A percentile compares a stretch with the other conserved stretches of the same genome.
These are phyloP conservation scores for Ceratobasidium sp. DNA, from an alignment of 1,284 basidiomycete species.

Conservation along the genomic window DNA sequence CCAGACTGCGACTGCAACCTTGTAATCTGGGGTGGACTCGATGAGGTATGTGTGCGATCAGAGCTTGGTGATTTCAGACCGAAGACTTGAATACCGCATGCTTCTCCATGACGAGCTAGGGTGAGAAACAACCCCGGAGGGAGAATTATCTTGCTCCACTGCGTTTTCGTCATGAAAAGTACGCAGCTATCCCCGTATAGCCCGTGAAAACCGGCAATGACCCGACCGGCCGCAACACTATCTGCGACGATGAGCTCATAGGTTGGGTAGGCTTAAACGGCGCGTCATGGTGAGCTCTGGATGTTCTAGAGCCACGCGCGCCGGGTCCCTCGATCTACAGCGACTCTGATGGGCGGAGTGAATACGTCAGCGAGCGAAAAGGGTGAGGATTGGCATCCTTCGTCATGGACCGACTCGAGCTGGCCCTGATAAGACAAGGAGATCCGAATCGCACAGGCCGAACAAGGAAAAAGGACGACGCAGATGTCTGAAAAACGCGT, in stretches of 20 bases:
- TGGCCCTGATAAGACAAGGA: constrained; percentile 3
- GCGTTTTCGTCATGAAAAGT: neutral
- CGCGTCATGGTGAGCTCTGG: neutral
- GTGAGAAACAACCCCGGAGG: neutral
- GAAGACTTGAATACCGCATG: constrained; percentile 14
- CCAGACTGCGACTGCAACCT: constrained; percentile 20
- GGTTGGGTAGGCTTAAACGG: neutral
- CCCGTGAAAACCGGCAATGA: neutral
- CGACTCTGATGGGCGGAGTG: constrained; percentile 26
- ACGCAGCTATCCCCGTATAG: constrained; percentile 15
- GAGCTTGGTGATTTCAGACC: neutral
- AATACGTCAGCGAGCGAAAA: constrained; percentile 7
- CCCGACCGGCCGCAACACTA: neutral
- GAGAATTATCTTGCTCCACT: constrained; percentile 14
- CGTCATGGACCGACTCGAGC: constrained; percentile 4
- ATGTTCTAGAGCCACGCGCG: neutral
- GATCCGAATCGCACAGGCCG: neutral
- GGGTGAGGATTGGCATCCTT: neutral
- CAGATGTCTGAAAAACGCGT: neutral
- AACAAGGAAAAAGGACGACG: neutral
- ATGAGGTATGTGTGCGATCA: constrained; percentile 2
- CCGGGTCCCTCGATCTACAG: constrained; percentile 23
- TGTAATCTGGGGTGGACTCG: constrained; percentile 32
- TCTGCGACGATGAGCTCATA: neutral
- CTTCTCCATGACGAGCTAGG: neutral